Evolutionary conservation across 306 rosid species (phyloP).

Genomic region (Prunus salicina): DNA sequence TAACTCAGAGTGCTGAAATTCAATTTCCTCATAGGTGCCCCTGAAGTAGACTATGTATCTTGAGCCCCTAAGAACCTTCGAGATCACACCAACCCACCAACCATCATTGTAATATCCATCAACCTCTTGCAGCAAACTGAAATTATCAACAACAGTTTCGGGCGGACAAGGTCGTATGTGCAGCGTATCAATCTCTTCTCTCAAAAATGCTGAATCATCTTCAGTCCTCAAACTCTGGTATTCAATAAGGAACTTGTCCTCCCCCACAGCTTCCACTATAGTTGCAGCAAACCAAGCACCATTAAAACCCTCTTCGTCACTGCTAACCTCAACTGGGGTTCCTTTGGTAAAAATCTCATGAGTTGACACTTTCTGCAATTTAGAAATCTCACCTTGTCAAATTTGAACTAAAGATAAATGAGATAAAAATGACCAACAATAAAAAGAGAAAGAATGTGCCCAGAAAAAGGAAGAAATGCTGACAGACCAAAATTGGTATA

Average conservation of each 20-base stretch:
- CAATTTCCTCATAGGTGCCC: constrained; percentile 28
- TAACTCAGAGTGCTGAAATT: constrained; percentile 28
- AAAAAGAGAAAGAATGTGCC: background rate
- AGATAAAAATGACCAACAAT: background rate
- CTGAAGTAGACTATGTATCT: constrained; percentile 32
- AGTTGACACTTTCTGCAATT: constrained; percentile 13
- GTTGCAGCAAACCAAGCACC: constrained; percentile 49
- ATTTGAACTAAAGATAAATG: background rate
- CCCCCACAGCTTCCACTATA: constrained; percentile 9
- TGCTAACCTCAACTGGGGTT: constrained; percentile 34
- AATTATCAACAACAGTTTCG: constrained; percentile 7
- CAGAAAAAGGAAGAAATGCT: background rate
- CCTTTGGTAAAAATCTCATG: constrained; percentile 25
- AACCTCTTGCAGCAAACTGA: constrained; percentile 32
- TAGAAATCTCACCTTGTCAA: background rate
- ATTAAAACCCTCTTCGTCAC: constrained; percentile 43
- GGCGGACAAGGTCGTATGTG: constrained; percentile 37
- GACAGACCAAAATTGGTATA: background rate
- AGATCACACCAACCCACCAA: constrained; percentile 45
- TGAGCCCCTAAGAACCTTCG: constrained; percentile 19
- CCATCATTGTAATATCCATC: constrained; percentile 43
- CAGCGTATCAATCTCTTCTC: constrained; percentile 33
- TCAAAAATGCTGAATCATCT: constrained; percentile 28
- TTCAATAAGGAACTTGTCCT: constrained; percentile 34
- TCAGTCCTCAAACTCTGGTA: constrained; percentile 39